Base-by-base conservation (phyloP, 2,329 filamentous ascomycete species). In the Alternaria triticina region DNA sequence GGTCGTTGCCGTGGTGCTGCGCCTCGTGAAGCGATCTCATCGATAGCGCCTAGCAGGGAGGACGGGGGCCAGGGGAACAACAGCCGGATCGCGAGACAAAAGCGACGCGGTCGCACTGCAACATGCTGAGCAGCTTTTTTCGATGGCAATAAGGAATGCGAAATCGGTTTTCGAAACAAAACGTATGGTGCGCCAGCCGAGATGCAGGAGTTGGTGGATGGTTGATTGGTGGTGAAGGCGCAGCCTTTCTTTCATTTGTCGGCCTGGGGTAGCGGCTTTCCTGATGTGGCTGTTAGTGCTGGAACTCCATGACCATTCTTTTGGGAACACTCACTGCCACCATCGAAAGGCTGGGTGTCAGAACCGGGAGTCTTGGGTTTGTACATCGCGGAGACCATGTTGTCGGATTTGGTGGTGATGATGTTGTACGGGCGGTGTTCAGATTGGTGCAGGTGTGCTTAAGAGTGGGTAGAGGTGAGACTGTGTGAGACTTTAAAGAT, bases 401-500 rank as follows among this genome's bases (percentile, higher is more conserved):
- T 64, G 22, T 56, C 65, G 57, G 66, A 27, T 54, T 49, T 43
- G 61, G 20, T 54, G 20, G n/a, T 43, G 51, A 46, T 33, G 30
- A 59, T 54, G 54, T 40, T 40, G 36, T 40, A 40, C 36, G 55
- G 25, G 58, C 22, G 23, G 57, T 43, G 50, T 55, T 40, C 44
- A 30, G 50, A 45, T 62, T n/a, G 30, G 54, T 54, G 33, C 36
- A 17, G 49, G 60, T 33, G 61, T 61, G 66, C 62, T 70, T 71
- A 67, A 63, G 61, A 64, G 58, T 43, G 59, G 62, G 58, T 36
- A 49, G 57, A 27, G 50, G 61, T 67, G 63, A 70, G 66, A 72
- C 71, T 67, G 64, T 73, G 61, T 74, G 66, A 70, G 66, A 73
- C 67, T 66, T 65, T 61, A 66, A 40, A 60, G 59, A 57, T 61